Evolutionary conservation across 192 early-diverging fungal genomes (phyloP).

Genomic region (Gigaspora rosea): DNA sequence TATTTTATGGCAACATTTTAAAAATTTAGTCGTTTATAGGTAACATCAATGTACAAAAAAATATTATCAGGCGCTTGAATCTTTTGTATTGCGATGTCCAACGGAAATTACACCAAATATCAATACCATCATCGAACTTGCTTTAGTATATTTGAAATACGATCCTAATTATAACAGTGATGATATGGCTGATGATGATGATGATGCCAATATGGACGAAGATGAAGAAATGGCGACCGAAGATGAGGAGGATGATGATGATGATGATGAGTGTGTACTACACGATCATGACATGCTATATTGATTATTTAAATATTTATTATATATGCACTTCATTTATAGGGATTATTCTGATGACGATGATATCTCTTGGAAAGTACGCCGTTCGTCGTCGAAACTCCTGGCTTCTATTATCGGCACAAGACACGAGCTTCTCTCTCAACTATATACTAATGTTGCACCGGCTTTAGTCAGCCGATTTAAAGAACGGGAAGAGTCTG

Average conservation of each 20-base stretch:
- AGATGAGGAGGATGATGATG: conserved; percentile 68
- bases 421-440: conserved; percentile 63
- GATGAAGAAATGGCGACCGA: conserved; percentile 63
- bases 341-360: conserved; percentile 88
- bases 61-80: conserved; percentile 59
- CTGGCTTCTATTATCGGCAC: conserved; percentile 70
- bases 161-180: conserved; percentile 86
- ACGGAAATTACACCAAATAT: conserved; percentile 69
- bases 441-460: conserved; percentile 67
- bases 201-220: conserved; percentile 61
- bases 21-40: neutral
- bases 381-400: conserved; percentile 75
- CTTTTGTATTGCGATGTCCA: conserved; percentile 77
- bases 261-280: conserved; percentile 60
- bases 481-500: conserved; percentile 85
- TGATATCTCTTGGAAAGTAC: conserved; percentile 92
- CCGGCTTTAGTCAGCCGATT: conserved; percentile 76
- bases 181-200: conserved; percentile 61
- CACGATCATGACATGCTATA: neutral
- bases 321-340: neutral
- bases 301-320: conserved; percentile 1
- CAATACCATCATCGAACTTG: conserved; percentile 57
- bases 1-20: neutral
- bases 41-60: neutral
- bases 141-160: conserved; percentile 70